These are phyloP conservation scores for Calycina herbarum DNA, from an alignment of 2,329 filamentous ascomycete species.

Conservation along the genomic window DNA sequence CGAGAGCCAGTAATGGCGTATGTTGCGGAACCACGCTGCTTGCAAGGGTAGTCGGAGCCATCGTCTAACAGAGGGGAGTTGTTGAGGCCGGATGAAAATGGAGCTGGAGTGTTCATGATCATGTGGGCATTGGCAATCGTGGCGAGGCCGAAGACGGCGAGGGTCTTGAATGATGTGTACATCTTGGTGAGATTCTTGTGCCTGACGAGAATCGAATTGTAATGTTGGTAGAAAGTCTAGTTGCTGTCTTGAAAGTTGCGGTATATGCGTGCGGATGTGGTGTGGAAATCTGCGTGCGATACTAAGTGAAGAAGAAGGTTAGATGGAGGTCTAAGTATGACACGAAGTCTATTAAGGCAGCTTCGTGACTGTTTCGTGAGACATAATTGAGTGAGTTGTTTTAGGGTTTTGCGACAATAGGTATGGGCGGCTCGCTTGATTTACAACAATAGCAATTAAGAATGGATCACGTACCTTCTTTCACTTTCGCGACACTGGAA, in stretches of 20 bases:
- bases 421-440: neutral
- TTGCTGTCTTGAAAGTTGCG: neutral
- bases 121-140: constrained; percentile 72
- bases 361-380: neutral
- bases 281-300: neutral
- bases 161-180: constrained; percentile 52
- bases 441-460: constrained; percentile 1
- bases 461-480: constrained; percentile 5
- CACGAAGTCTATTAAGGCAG: neutral
- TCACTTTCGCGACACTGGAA: constrained; percentile 1
- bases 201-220: constrained; percentile 25
- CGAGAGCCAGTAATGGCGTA: constrained; percentile 47
- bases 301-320: constrained; percentile 6
- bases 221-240: neutral
- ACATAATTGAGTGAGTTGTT: neutral
- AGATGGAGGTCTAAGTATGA: neutral
- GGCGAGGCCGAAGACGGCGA: constrained; percentile 57
- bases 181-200: constrained; percentile 38
- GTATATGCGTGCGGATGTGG: neutral
- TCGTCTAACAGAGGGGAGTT: constrained; percentile 63
- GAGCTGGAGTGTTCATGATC: constrained; percentile 66
- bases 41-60: constrained; percentile 82
- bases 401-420: neutral
- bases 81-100: constrained; percentile 54
- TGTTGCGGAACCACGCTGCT: constrained; percentile 51